Conservation (phyloP, 2,329 filamentous ascomycete genomes). For the Aspergillus thermomutatus region DNA sequence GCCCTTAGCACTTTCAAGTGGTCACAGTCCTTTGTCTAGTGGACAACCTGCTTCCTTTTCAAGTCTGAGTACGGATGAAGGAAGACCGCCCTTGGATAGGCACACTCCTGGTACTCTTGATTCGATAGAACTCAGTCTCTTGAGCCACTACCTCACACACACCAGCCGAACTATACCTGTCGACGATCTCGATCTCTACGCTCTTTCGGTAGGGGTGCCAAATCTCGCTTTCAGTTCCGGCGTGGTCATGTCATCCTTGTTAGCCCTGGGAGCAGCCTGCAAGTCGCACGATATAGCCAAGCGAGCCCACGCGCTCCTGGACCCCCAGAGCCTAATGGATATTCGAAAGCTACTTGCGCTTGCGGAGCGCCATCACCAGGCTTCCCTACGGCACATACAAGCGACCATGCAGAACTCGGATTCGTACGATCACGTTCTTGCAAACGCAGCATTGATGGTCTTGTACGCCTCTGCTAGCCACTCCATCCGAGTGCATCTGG, state of each 20-base stretch:
- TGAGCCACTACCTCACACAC: slow-evolving; percentile 44
- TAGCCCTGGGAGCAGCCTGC: slow-evolving; percentile 43
- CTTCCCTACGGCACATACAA: slow-evolving; percentile 39
- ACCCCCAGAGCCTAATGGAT: slow-evolving; percentile 16
- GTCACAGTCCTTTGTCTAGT: slow-evolving; percentile 7
- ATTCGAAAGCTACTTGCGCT: slow-evolving; percentile 20
- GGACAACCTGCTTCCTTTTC: slow-evolving; percentile 1
- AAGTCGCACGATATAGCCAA: slow-evolving; percentile 30
- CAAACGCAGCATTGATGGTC: slow-evolving; percentile 44
- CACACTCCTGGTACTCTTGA: slow-evolving; percentile 9
- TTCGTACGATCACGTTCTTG: slow-evolving; percentile 35
- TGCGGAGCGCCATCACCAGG: slow-evolving; percentile 38
- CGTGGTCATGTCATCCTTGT: slow-evolving; percentile 42
- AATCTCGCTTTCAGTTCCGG: slow-evolving; percentile 40
- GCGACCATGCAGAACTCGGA: slow-evolving; percentile 27
- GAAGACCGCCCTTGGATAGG: not conserved
- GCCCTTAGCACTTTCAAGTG: not conserved
- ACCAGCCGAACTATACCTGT: slow-evolving; percentile 37
- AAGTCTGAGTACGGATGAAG: not conserved
- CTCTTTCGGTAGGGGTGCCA: slow-evolving; percentile 42
- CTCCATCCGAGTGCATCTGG: slow-evolving; percentile 33
- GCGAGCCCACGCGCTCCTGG: not conserved
- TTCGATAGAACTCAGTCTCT: slow-evolving; percentile 33
- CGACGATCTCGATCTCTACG: slow-evolving; percentile 39
- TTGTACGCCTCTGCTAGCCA: slow-evolving; percentile 42